Conservation (phyloP, 192 early-diverging fungal genomes). For the Chytriomyces sp. region DNA sequence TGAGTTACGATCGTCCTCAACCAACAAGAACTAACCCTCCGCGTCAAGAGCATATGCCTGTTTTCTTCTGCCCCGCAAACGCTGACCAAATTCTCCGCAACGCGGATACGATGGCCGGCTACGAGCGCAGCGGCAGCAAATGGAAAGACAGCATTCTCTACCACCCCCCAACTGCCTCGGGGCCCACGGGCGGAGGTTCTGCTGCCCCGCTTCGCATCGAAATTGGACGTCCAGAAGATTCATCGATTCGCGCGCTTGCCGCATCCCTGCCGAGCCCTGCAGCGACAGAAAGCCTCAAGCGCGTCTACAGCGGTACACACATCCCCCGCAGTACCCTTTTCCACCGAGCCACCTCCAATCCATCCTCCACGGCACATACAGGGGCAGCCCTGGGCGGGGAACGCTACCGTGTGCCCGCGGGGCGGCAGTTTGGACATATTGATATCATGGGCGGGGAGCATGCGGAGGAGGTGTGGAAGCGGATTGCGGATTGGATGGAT, state of each 20-base stretch:
- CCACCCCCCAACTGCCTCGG: neutral
- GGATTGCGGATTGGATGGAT: conserved; percentile 43
- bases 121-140: conserved; percentile 25
- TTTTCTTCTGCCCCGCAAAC: conserved; percentile 50
- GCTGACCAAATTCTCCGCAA: conserved; percentile 41
- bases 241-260: neutral
- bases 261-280: neutral
- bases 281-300: neutral
- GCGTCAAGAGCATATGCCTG: conserved; percentile 39
- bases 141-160: conserved; percentile 47
- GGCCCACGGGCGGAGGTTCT: neutral
- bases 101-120: conserved; percentile 43
- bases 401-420: conserved; percentile 26
- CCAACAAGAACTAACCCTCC: too few relatives aligned
- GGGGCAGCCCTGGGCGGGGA: neutral
- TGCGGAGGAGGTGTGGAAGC: conserved; percentile 44
- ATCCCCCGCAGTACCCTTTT: neutral
- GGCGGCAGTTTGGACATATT: conserved; percentile 37
- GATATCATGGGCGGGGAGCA: conserved; percentile 44
- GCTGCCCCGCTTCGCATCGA: too few relatives aligned
- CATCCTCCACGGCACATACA: neutral
- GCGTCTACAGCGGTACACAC: neutral
- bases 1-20: too few relatives aligned
- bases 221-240: too few relatives aligned
- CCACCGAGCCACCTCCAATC: neutral